Evolutionary conservation across 2,329 filamentous ascomycete species (phyloP).

Genomic region (Alternaria sp.): DNA sequence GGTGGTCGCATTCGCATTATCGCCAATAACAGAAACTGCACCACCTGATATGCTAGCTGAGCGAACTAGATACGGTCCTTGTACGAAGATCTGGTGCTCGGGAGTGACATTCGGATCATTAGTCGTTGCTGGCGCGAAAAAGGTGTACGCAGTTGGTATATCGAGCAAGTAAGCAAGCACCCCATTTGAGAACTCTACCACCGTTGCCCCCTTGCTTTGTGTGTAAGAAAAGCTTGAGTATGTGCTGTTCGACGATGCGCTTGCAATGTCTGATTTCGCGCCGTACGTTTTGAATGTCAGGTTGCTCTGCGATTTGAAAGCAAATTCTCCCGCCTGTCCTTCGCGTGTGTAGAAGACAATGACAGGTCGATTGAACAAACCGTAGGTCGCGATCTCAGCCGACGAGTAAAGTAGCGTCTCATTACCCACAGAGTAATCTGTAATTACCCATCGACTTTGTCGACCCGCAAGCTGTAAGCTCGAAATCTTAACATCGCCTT

Average conservation of each 20-base stretch:
- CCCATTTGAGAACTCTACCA: slow-evolving; percentile 61
- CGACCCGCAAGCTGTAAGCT: slow-evolving; percentile 61
- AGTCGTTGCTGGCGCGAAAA: slow-evolving; percentile 63
- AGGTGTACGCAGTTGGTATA: slow-evolving; percentile 63
- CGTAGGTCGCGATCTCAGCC: slow-evolving; percentile 61
- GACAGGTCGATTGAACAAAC: slow-evolving; percentile 58
- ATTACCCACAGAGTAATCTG: slow-evolving; percentile 61
- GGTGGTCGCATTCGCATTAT: slow-evolving; percentile 53
- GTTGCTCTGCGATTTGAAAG: slow-evolving; percentile 54
- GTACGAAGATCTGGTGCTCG: slow-evolving; percentile 54
- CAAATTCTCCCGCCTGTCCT: slow-evolving; percentile 62
- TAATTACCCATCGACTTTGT: slow-evolving; percentile 65
- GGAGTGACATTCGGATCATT: slow-evolving; percentile 56
- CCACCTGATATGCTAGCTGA: slow-evolving; percentile 53
- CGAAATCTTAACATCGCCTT: slow-evolving; percentile 55
- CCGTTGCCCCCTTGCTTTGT: slow-evolving; percentile 58
- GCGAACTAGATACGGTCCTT: slow-evolving; percentile 47
- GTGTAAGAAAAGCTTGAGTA: slow-evolving; percentile 55
- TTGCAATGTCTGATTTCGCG: slow-evolving; percentile 47
- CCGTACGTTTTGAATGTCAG: slow-evolving; percentile 56
- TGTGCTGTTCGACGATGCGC: slow-evolving; percentile 24
- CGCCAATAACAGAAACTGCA: slow-evolving; percentile 59
- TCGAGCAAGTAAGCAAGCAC: slow-evolving; percentile 64
- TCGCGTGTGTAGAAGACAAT: slow-evolving; percentile 61
- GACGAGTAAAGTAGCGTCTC: slow-evolving; percentile 62